Percentiles rank a stretch among this genome's conserved stretches.
phyloP scores from a whole-genome alignment of 352 stramenopile species.

The Phytophthora crassamura region DNA sequence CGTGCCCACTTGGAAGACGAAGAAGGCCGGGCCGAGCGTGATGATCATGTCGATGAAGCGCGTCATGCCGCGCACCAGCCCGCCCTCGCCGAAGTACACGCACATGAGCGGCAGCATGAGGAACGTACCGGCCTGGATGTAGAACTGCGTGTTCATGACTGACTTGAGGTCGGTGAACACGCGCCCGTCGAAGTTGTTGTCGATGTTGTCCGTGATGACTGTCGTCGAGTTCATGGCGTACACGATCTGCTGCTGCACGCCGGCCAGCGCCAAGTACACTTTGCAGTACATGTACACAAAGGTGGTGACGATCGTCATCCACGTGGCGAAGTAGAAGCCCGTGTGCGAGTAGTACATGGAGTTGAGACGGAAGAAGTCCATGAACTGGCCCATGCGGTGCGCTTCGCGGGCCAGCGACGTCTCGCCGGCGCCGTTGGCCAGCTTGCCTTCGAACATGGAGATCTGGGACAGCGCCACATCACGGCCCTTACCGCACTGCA shows the following conservation, averaged over 20 bases:
- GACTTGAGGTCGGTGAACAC: constrained; percentile 69
- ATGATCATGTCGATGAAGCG: constrained; percentile 82
- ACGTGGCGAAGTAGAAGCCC: constrained; percentile 84
- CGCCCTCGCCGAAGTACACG: constrained; percentile 81
- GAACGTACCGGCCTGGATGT: constrained; percentile 81
- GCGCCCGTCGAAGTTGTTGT: constrained; percentile 62
- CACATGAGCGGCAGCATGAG: constrained; percentile 77
- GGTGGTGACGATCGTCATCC: constrained; percentile 85
- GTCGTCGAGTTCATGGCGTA: constrained; percentile 69
- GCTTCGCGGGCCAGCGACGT: constrained; percentile 73
- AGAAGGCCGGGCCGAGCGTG: constrained; percentile 74
- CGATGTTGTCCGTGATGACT: constrained; percentile 64
- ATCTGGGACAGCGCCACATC: constrained; percentile 84
- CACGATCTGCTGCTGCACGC: constrained; percentile 73
- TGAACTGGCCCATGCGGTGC: constrained; percentile 82
- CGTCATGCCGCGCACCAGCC: constrained; percentile 63
- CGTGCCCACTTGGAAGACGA: constrained; percentile 84
- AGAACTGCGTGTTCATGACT: constrained; percentile 83
- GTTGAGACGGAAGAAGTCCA: constrained; percentile 85
- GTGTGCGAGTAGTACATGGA: constrained; percentile 90
- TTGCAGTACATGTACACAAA: constrained; percentile 89
- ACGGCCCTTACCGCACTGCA: constrained; percentile 84
- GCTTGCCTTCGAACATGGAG: constrained; percentile 84
- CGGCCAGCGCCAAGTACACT: constrained; percentile 73
- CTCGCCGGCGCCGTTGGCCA: constrained; percentile 80